Base-by-base conservation (phyloP, 2,329 filamentous ascomycete genomes). In the Phialocephala sp. region DNA sequence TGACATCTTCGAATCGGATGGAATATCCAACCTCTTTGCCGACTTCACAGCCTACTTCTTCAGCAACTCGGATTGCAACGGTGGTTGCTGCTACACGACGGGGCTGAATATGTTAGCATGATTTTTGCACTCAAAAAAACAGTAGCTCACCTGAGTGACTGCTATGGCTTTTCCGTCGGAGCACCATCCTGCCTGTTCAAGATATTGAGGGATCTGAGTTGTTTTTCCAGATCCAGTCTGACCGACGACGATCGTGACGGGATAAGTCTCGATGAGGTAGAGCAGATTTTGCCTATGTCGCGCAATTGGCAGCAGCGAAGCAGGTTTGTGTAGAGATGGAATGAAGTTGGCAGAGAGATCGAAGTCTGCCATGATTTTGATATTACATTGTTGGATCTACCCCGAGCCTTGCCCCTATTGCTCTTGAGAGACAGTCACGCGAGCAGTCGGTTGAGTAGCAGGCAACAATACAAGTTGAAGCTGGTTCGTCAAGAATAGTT, bases 171-270 rank as follows among this genome's bases (percentile, higher is more conserved):
- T 96, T 22, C 91, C 93, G 75, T 93, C 86, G 35, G 85, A 83
- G 76, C 92, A 94, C 94, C 94, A 98, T 78, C 94, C 94, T 74
- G 91, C 92, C 72, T 91, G 84, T 65, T 97, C 89, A 14, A 98
- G 85, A 73, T 91, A 98, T 72, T 97, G 94, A 0, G 95, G 95
- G 52, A 98, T 90, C 76, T 98, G 95, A 0, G 95, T 98, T 1
- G 94, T 97, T 79, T 98, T 98, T 50, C 94, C 94, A 27, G 92
- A 97, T 4, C 95, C 95, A 1, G 95, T 98, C 76, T 97, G 93
- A 9, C 94, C 95, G 62, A 98, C 89, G 14, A 98, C 88, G 59
- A 98, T 92, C 0, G 92, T 94, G 64, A 98, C 90, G 0, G 91
- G 90, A 69, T 88, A 87, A 8, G 87, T 93, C 77, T 98, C 94